phyloP scores from a whole-genome alignment of 352 stramenopile species.

The Paralagenidium karlingii region DNA sequence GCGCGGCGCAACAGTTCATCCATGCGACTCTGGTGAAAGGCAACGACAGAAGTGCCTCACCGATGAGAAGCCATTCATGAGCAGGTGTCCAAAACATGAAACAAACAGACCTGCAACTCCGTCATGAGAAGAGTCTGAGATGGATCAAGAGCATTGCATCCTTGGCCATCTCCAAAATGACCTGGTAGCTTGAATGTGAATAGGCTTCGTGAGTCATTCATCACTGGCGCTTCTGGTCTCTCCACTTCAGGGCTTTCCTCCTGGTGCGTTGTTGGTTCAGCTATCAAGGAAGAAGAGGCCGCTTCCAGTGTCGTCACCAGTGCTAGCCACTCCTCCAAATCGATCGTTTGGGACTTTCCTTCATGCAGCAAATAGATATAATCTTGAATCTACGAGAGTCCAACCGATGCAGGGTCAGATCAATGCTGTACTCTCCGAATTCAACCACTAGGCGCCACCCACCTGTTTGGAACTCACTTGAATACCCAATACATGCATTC shows the following conservation, averaged over 20 bases:
- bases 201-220: background rate
- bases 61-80: too few relatives aligned
- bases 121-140: background rate
- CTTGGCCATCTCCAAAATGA: background rate
- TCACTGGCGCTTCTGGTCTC: too few relatives aligned
- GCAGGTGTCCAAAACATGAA: background rate
- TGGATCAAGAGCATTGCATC: background rate
- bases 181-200: background rate
- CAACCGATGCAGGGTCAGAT: background rate
- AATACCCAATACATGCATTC: conserved; percentile 29
- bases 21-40: conserved; percentile 31
- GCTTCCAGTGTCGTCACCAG: conserved; percentile 50
- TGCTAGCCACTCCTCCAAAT: conserved; percentile 51
- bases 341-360: conserved; percentile 31
- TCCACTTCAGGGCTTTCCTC: background rate
- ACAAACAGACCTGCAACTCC: background rate
- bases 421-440: background rate
- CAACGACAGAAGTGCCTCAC: too few relatives aligned
- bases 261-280: background rate
- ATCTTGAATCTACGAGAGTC: conserved; percentile 31
- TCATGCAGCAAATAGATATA: conserved; percentile 69
- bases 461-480: conserved; percentile 61
- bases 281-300: conserved; percentile 11
- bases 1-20: conserved; percentile 29
- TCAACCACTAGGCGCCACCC: background rate